Base-by-base conservation (phyloP, 2,329 filamentous ascomycete species). In the Orbilia oligospora region DNA sequence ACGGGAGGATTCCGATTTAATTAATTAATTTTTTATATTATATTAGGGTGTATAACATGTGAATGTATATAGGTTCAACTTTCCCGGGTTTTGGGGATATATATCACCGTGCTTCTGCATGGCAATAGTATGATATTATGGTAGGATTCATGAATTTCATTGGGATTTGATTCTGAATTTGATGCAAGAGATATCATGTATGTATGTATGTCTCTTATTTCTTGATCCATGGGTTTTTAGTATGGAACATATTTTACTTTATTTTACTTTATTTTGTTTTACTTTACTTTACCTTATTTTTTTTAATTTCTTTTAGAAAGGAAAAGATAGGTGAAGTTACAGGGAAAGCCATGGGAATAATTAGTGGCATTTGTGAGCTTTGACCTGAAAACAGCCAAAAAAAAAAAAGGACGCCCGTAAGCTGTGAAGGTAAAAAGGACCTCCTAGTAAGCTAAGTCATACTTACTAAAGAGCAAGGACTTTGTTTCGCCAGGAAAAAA, bases 1-100 rank as follows among this genome's bases (percentile, higher is more conserved):
- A 44, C 56, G 56, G 56, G 56, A 61, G 56, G 36, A 61, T 27
- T 61, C 63, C 63, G 63, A 51, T 51, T 9, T 9, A 12, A 30
- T 10, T 41, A 41, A n/a, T n/a, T n/a, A n/a, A n/a, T n/a, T n/a
- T n/a, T n/a, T n/a, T n/a, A n/a, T n/a, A 6, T 30, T 30, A 30
- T 30, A 30, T 30, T 30, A 30, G 27, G n/a, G 6, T 46, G 6
- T 46, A 46, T 46, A 46, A 9, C 16, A 46, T 46, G 44, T 46
- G n/a, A 9, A 8, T 5, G 9, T 46, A 20, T 46, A 46, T 46
- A 46, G 44, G 5, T n/a, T 20, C 4, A 20, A 6, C 20, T 5
- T n/a, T n/a, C 20, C 44, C 44, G 20, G 44, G 44, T 46, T 48
- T 3, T 3, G 24, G 38, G 44, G 38, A 30, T n/a, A n/a, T n/a